A percentile compares a stretch with the other conserved stretches of the same genome.
These are phyloP conservation scores for Fennellomyces sp. DNA, from an alignment of 371 early-diverging fungal genomes.

Conservation along the genomic window DNA sequence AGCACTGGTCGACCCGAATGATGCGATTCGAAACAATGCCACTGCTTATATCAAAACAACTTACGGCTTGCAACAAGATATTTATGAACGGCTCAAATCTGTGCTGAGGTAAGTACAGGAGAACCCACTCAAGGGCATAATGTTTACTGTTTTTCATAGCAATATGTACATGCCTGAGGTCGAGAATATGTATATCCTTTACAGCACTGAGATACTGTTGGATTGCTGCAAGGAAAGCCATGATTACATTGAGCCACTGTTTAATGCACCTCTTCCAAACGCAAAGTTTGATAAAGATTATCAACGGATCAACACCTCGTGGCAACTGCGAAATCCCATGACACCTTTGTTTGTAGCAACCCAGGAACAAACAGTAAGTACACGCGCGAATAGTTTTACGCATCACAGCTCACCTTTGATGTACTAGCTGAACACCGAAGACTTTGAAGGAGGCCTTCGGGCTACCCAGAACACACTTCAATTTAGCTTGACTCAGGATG, in stretches of 20 bases:
- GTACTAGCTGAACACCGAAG: constrained; percentile 22
- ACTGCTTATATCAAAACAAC: constrained; percentile 49
- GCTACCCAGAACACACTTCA: constrained; percentile 59
- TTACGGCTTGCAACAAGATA: constrained; percentile 34
- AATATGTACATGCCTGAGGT: constrained; percentile 64
- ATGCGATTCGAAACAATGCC: constrained; percentile 51
- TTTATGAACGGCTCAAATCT: constrained; percentile 36
- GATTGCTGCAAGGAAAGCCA: constrained; percentile 61
- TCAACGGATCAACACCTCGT: constrained; percentile 63
- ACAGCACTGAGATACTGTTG: constrained; percentile 63
- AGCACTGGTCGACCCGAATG: constrained; percentile 44
- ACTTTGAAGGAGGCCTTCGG: constrained; percentile 40
- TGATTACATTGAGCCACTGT: constrained; percentile 61
- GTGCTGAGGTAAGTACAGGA: constrained; percentile 6
- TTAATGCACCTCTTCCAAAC: constrained; percentile 62
- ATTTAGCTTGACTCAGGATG: constrained; percentile 49
- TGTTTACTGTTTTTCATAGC: constrained; percentile 22
- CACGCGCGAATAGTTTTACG: not conserved
- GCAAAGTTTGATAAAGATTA: constrained; percentile 57
- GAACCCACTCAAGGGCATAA: not conserved
- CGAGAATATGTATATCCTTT: constrained; percentile 66
- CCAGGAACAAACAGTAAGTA: constrained; percentile 28
- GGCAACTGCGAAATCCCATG: constrained; percentile 65
- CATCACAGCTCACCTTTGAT: not conserved
- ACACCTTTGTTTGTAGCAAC: constrained; percentile 70